These are phyloP conservation scores for Barnettozyma californica DNA, from an alignment of 805 yeast genomes.

Conservation along the genomic window DNA sequence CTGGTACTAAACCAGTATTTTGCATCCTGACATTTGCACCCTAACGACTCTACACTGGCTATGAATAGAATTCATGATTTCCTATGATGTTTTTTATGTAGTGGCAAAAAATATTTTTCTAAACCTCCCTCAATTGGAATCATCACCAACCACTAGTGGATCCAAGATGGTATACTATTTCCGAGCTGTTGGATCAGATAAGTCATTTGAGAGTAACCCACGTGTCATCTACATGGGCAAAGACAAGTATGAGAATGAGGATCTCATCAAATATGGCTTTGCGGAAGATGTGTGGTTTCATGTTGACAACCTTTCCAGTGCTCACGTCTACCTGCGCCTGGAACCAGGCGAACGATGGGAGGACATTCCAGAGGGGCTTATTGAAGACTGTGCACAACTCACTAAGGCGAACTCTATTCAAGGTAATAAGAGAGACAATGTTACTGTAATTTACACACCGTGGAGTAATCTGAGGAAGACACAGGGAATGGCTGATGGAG, in stretches of 20 bases:
- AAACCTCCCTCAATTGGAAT: too few species aligned
- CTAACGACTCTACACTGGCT: too few species aligned
- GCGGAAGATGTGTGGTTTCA: slow-evolving; percentile 76
- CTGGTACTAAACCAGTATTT: too few species aligned
- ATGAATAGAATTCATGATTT: too few species aligned
- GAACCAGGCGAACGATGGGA: slow-evolving; percentile 40
- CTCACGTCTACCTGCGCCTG: slow-evolving; percentile 66
- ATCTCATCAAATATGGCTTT: slow-evolving; percentile 55
- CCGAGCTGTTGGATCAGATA: slow-evolving; percentile 31
- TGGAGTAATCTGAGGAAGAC: slow-evolving; percentile 64
- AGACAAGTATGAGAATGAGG: slow-evolving; percentile 67
- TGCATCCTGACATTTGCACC: too few species aligned
- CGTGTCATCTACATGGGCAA: slow-evolving; percentile 59
- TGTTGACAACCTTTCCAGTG: slow-evolving; percentile 70
- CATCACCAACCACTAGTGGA: not conserved
- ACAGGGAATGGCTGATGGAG: slow-evolving; percentile 72
- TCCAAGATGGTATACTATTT: slow-evolving; percentile 40
- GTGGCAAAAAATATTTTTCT: too few species aligned
- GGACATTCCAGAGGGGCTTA: slow-evolving; percentile 45
- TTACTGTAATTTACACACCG: slow-evolving; percentile 68
- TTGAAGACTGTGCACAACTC: slow-evolving; percentile 59
- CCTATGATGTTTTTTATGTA: too few species aligned
- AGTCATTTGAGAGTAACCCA: slow-evolving; percentile 26
- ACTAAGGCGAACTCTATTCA: slow-evolving; percentile 75
- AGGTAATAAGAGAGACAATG: slow-evolving; percentile 64